phyloP scores from a whole-genome alignment of 345 rosid genomes.

The Barbarea vulgaris region DNA sequence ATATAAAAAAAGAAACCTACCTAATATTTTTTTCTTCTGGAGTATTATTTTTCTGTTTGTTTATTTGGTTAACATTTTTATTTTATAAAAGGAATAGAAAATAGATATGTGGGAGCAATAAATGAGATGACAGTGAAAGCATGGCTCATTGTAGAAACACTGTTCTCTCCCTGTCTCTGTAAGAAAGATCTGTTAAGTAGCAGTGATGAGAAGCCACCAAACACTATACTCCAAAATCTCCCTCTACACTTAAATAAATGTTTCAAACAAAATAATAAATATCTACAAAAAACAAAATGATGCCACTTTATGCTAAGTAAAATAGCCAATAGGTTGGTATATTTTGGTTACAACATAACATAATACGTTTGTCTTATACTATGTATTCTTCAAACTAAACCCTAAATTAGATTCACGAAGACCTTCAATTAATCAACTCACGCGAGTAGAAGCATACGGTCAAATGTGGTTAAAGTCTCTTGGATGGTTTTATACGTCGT shows the following conservation, averaged over 20 bases:
- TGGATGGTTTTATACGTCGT: not conserved
- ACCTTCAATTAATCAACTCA: not conserved
- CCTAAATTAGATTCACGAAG: constrained; percentile 5
- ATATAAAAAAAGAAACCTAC: constrained; percentile 28
- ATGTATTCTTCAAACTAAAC: constrained; percentile 6
- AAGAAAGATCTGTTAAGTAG: constrained; percentile 44
- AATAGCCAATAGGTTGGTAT: not conserved
- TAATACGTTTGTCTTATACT: not conserved
- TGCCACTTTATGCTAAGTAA: not conserved
- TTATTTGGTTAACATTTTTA: constrained; percentile 3
- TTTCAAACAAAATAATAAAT: not conserved
- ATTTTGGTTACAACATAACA: not conserved
- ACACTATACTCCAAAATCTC: constrained; percentile 43
- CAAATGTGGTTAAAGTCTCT: constrained; percentile 1
- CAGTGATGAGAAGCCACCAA: constrained; percentile 47
- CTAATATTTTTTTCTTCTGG: not conserved
- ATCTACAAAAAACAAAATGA: not conserved
- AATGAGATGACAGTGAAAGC: constrained; percentile 46
- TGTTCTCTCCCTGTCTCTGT: constrained; percentile 44
- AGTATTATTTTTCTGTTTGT: not conserved
- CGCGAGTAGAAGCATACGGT: constrained; percentile 3
- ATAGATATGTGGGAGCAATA: constrained; percentile 32
- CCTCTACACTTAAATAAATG: constrained; percentile 40
- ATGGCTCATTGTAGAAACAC: constrained; percentile 46
- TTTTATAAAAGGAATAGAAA: not conserved